Evolutionary conservation across 1,139 yeast species (phyloP), one percentile per base, ranked within the genome.

Genomic region (Yamadazyma buinensis): DNA sequence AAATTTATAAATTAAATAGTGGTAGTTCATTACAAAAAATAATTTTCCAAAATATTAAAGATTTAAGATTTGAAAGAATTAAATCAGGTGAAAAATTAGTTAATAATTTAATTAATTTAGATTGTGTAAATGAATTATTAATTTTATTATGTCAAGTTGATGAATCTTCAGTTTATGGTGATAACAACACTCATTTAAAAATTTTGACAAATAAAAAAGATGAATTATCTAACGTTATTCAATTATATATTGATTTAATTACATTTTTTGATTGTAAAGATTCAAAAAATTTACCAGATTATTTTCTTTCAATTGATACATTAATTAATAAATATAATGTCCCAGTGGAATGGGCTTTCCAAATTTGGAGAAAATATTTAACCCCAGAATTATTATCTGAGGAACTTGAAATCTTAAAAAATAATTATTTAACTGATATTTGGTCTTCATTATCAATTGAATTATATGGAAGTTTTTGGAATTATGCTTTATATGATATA

Each of bases 401-500:
- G 3, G 29, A 28, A n/a, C 7, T 30, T 12, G 11, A 19, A 3
- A 15, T 15, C 15, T 22, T 14, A 26, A 17, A 25, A 20, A 30
- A 28, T n/a, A 22, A 15, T 28, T 23, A 17, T 12, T 5, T n/a
- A 3, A 6, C 30, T 12, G 17, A 28, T 19, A 22, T 32, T 8
- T 67, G 75, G 61, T 36, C 54, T 1, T 38, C 45, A 18, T 30
- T 80, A n/a, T 51, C 67, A 2, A 59, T 64, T 6, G 67, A 64
- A 0, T 61, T 86, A 26, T 84, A 71, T 49, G 61, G 67, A 2
- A 62, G 73, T 0, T 90, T 88, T 49, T 90, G 97, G 97, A 76
- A 69, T 42, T 63, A 84, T 19, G 69, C 83, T 0, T 60, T 87
- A n/a, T 80, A 83, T 49, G 96, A 90, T 47, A 74, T 90, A 21